Base-by-base conservation (phyloP, 2,329 filamentous ascomycete genomes). In the Pseudophaeomoniella oleicola region DNA sequence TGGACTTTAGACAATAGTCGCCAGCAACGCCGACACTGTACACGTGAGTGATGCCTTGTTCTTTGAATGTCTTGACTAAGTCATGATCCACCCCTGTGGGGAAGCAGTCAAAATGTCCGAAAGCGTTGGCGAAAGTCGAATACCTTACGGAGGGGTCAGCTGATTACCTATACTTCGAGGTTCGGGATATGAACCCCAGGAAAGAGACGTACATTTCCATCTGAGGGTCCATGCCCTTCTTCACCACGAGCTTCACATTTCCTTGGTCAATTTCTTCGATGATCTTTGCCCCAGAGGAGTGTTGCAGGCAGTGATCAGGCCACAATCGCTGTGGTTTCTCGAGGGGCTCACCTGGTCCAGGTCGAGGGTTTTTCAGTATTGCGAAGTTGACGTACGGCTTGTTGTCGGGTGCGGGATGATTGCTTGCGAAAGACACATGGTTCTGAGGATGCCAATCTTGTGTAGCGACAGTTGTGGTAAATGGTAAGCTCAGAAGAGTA, bases 381-480 rank as follows among this genome's bases (percentile, higher is more conserved):
- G 75, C 63, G 19, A 59, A 62, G 29, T 80, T 79, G 19, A 68
- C 63, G 54, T 82, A 94, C 0, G 88, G 75, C 42, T 64, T 56
- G 50, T 81, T 78, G 49, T 71, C 63, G 2, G 72, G 72, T 10
- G 63, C 43, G 41, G 44, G 58, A 44, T 96, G 87, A 59, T 87
- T 92, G 17, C 67, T 63, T 10, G 86, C 85, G 58, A 98, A 98
- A 30, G 88, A 94, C 55, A 93, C 68, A 65, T 96, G 88, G 51
- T 79, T 60, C 2, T 50, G 46, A 0, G 90, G 90, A 54, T 98
- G 90, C 67, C 75, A 92, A 71, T 98, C 90, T 54, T 85, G 80
- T n/a, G 88, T 94, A 32, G 84, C 85, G 45, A 96, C 63, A 46
- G 79, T 83, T 49, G 81, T 55, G 29, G 64, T 58, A 53, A 94